phyloP scores from a whole-genome alignment of 495 filamentous ascomycete species.

The Trichocladium antarcticum region DNA sequence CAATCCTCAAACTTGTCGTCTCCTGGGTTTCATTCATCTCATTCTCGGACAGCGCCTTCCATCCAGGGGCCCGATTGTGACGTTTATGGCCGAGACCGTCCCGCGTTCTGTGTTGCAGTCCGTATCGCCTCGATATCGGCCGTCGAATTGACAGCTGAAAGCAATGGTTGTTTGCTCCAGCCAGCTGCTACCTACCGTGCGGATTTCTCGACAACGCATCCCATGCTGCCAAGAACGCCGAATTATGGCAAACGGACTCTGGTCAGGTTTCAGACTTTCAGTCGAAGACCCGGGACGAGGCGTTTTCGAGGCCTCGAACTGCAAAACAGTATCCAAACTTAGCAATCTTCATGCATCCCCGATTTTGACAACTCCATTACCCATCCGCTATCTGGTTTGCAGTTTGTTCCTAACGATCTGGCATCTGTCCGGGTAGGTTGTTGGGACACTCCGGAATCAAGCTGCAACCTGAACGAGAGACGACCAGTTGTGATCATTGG shows the following conservation, averaged over 20 bases:
- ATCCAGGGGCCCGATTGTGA: not conserved
- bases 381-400: not conserved
- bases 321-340: not conserved
- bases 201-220: not conserved
- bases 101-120: not conserved
- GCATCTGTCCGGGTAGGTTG: slow-evolving; percentile 2
- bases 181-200: not conserved
- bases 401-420: slow-evolving; percentile 1
- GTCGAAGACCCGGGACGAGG: not conserved
- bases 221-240: slow-evolving; percentile 4
- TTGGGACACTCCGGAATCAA: slow-evolving; percentile 13
- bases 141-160: not conserved
- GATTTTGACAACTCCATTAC: not conserved
- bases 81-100: not conserved
- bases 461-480: slow-evolving; percentile 16
- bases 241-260: slow-evolving; percentile 1
- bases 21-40: no score
- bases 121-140: not conserved
- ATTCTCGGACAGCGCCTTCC: no score
- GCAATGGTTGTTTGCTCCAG: not conserved
- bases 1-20: no score
- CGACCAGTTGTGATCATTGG: slow-evolving; percentile 22
- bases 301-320: not conserved
- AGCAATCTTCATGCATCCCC: not conserved
- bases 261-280: not conserved